Conservation (phyloP, 805 yeast species). For the Starmerella lactis-condensi region DNA sequence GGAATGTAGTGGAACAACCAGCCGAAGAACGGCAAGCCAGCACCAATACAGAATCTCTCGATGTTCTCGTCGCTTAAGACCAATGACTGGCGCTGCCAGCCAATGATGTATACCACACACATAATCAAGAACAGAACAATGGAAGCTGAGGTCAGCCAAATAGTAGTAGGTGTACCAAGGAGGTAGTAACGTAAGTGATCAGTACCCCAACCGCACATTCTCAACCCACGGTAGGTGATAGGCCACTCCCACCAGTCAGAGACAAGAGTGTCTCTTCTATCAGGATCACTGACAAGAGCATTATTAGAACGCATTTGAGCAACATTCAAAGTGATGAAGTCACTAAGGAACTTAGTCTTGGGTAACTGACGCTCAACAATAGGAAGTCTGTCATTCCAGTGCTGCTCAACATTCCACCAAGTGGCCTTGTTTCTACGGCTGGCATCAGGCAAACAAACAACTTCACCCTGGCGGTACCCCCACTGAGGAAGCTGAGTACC, state of each 20-base stretch:
- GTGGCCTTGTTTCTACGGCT: conserved; percentile 40
- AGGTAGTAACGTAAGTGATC: conserved; percentile 40
- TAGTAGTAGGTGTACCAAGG: conserved; percentile 44
- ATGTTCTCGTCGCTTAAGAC: conserved; percentile 28
- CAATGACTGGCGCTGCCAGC: conserved; percentile 46
- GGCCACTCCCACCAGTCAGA: conserved; percentile 81
- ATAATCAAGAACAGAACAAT: conserved; percentile 27
- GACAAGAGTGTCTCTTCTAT: conserved; percentile 52
- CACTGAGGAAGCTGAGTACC: conserved; percentile 80
- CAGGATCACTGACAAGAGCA: conserved; percentile 60
- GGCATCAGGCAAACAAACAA: conserved; percentile 42
- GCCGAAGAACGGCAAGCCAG: conserved; percentile 69
- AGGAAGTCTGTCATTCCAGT: conserved; percentile 34
- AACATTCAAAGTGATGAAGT: conserved; percentile 50
- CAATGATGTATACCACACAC: conserved; percentile 24
- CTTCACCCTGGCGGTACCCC: conserved; percentile 96
- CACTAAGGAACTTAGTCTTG: conserved; percentile 39
- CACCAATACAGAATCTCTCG: conserved; percentile 38
- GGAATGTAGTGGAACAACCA: conserved; percentile 84
- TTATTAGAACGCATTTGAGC: conserved; percentile 76
- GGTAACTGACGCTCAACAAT: conserved; percentile 27
- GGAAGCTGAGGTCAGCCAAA: conserved; percentile 35
- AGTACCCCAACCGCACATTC: conserved; percentile 59
- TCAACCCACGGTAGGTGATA: conserved; percentile 41
- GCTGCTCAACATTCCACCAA: conserved; percentile 70